Base-by-base conservation (phyloP, 2,329 filamentous ascomycete genomes). In the Trichocomaceae sp. region DNA sequence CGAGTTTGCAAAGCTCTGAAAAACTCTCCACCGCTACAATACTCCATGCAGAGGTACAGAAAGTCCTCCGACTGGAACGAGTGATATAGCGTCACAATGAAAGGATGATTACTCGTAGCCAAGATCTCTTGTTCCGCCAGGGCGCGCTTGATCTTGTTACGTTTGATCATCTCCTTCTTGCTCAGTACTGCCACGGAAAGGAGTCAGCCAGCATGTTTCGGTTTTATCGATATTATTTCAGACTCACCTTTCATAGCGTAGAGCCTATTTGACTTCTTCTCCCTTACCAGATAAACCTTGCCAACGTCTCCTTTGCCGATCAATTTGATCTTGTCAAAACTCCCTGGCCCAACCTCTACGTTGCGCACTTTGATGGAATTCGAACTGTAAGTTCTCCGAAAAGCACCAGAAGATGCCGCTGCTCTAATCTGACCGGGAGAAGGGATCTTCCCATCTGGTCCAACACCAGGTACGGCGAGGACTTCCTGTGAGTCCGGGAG, bases 141-240 rank as follows among this genome's bases (percentile, higher is more conserved):
- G 13, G 93, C 93, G 68, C 93, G 85, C 81, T 99, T 99, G 77
- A 99, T 99, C 81, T 99, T 99, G 79, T 99, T 99, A 56, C 93
- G 87, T 78, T 99, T 99, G 74, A 99, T 99, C 93, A 99, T 99
- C 74, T 99, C 93, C 79, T 97, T 96, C 76, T 99, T 99, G 80
- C 91, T 97, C 72, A 99, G 71, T 5, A 99, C 93, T 97, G 68
- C 15, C 1, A n/a, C n/a, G 12, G 17, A 42, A 17, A 26, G 3
- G n/a, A 52, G 70, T 80, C 64, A 80, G 74, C 64, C 23, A 7
- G 7, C 4, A 7, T 26, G 23, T 3, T 26, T 26, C 7, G 46
- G 59, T 61, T n/a, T 44, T 44, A 19, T 50, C 12, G n/a, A 42
- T 53, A 20, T 20, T 12, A 5, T 3, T 22, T 37, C 7, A 20